Evolutionary conservation across 2,329 filamentous ascomycete species (phyloP), one percentile per base, ranked within the genome.

Genomic region (Pseudogymnoascus sp.): DNA sequence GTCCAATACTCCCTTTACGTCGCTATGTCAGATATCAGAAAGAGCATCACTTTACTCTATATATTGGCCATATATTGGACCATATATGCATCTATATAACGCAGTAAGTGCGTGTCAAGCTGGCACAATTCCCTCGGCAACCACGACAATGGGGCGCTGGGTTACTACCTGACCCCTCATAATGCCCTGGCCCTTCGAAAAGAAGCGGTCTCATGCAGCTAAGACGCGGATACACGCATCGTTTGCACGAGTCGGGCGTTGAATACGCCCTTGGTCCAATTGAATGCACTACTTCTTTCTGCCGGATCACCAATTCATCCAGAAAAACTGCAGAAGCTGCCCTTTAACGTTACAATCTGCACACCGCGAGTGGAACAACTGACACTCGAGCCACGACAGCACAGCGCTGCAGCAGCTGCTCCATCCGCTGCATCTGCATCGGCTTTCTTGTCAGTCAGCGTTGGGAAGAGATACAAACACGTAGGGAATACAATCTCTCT

Each of bases 331-430:
- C 48, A 55, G 15, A 55, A 55, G 48, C 48, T 33, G n/a, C 29
- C 29, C 9, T 51, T 55, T 55, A 55, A 55, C 48, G 48, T 55
- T 55, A 33, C 48, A 55, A 33, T 21, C 48, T 55, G 48, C 48
- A 55, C 48, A 55, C 48, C 48, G 48, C 48, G 48, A 33, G 48
- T 55, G 48, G 48, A 55, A 55, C 48, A 55, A 27, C 63, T 66
- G 65, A 68, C 67, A 72, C 65, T 72, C 69, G 70, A 72, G 70
- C 70, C 70, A 72, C 70, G 70, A 71, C 69, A 70, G 63, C 67
- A 64, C 58, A 58, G 25, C 33, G 6, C 44, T 55, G 27, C 44
- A 55, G 33, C 29, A 27, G 48, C 9, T 55, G 29, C 48, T 38
- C 12, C 35, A 55, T 33, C 48, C n/a, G 2, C 48, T 12, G 2